These are phyloP conservation scores for Podosphaera leucotricha DNA, from an alignment of 2,329 filamentous ascomycete species.

Conservation along the genomic window DNA sequence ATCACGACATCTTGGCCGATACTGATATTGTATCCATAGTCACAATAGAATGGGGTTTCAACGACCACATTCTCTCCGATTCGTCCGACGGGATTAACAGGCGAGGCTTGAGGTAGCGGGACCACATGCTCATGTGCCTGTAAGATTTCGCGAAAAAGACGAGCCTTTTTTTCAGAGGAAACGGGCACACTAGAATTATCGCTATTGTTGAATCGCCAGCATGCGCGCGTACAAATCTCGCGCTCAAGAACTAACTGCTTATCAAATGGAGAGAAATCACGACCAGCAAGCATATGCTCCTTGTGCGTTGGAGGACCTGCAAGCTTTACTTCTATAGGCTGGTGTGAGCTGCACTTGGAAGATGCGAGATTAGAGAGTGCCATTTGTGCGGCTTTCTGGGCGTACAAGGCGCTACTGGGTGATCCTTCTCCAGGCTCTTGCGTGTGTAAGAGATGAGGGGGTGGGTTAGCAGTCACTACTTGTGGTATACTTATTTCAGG, in stretches of 20 bases:
- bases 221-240: slow-evolving; percentile 58
- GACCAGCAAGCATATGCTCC: slow-evolving; percentile 67
- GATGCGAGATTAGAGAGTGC: slow-evolving; percentile 15
- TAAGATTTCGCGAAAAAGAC: slow-evolving; percentile 49
- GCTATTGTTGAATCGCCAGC: slow-evolving; percentile 71
- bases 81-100: slow-evolving; percentile 30
- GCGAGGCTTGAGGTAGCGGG: slow-evolving; percentile 28
- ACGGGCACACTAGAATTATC: slow-evolving; percentile 51
- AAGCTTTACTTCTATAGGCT: slow-evolving; percentile 87
- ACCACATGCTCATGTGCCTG: slow-evolving; percentile 34
- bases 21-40: slow-evolving; percentile 86
- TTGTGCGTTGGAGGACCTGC: slow-evolving; percentile 54
- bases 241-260: slow-evolving; percentile 60
- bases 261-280: slow-evolving; percentile 59
- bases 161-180: slow-evolving; percentile 40
- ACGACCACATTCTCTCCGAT: slow-evolving; percentile 58
- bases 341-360: slow-evolving; percentile 15
- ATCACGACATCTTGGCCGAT: slow-evolving; percentile 72
- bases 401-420: slow-evolving; percentile 13
- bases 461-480: slow-evolving; percentile 15
- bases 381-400: slow-evolving; percentile 14
- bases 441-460: slow-evolving; percentile 25
- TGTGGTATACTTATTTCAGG: slow-evolving; percentile 13
- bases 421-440: slow-evolving; percentile 12
- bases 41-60: slow-evolving; percentile 73